Conservation (phyloP, 1,284 basidiomycete genomes). For the Pyrrhoderma noxium region DNA sequence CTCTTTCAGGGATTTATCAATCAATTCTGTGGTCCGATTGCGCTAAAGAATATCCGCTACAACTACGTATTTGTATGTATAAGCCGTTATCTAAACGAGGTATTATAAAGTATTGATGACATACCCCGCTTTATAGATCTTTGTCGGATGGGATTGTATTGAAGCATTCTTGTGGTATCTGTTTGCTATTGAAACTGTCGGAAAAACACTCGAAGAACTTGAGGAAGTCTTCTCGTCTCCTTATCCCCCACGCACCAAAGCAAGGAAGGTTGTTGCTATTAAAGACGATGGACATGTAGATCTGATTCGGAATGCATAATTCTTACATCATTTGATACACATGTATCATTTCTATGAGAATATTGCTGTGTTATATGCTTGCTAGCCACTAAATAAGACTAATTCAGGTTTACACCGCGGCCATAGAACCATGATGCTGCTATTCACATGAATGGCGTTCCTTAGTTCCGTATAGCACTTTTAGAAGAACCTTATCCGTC, state of each 20-base stretch:
- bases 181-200: conserved; percentile 30
- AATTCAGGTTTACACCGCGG: too few relatives aligned
- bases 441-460: too few relatives aligned
- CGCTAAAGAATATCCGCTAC: conserved; percentile 38
- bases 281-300: conserved; percentile 19
- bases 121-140: conserved; percentile 26
- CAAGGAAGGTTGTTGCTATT: conserved; percentile 22
- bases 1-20: conserved; percentile 34
- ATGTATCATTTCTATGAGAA: too few relatives aligned
- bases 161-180: conserved; percentile 29
- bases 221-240: conserved; percentile 31
- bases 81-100: neutral
- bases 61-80: conserved; percentile 21
- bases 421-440: too few relatives aligned
- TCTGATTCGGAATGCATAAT: conserved; percentile 12
- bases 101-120: too few relatives aligned
- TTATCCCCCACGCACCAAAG: conserved; percentile 29
- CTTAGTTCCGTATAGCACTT: too few relatives aligned
- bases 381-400: too few relatives aligned
- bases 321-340: neutral
- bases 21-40: conserved; percentile 42
- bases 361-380: too few relatives aligned
- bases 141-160: conserved; percentile 29
- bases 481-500: too few relatives aligned
- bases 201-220: conserved; percentile 29